Base-by-base conservation (phyloP, 768 basidiomycete genomes). In the Hericium coralloides region DNA sequence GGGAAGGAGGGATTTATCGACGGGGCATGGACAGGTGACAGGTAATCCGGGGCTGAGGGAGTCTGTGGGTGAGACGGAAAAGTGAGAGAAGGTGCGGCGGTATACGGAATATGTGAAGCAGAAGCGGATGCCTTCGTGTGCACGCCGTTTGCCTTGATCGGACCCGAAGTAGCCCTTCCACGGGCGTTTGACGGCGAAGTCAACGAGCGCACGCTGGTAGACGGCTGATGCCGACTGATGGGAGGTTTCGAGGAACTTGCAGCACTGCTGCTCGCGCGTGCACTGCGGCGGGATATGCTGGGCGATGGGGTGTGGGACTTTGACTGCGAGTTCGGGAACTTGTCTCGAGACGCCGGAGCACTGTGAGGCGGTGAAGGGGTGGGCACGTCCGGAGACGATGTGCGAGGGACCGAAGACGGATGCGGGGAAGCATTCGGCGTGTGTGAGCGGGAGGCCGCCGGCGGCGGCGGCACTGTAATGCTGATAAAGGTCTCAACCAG, bases 1-100 rank as follows among this genome's bases (percentile, higher is more conserved):
- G 75, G 55, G 63, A 92, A 95, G 22, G 74, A 69, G 0, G 94
- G 94, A 67, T 92, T 89, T 0, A 87, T 93, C 1, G 93, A 95
- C 4, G 92, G 87, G 22, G 74, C 77, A 67, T 93, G 92, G 51
- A 90, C 76, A 0, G 81, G 77, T 2, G 93, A 95, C 50, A 92
- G 77, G 68, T 84, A 94, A 65, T 89, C 80, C 2, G 89, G 83
- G 10, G 70, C 65, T 43, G 61, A 60, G 9, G 55, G 55, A 55
- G 66, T 56, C 38, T 59, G 63, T 20, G 36, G 39, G 18, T 37
- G 15, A 37, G 36, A 53, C 15, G 36, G 18, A 12, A 22, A 39
- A 14, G 53, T 23, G 25, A 25, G 53, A 23, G 22, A 23, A 23
- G 53, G 22, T 18, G 53, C 55, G 36, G 38, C 60, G 31, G 54